phyloP scores from a whole-genome alignment of 2,329 filamentous ascomycete species.

The Penicillium sp. region DNA sequence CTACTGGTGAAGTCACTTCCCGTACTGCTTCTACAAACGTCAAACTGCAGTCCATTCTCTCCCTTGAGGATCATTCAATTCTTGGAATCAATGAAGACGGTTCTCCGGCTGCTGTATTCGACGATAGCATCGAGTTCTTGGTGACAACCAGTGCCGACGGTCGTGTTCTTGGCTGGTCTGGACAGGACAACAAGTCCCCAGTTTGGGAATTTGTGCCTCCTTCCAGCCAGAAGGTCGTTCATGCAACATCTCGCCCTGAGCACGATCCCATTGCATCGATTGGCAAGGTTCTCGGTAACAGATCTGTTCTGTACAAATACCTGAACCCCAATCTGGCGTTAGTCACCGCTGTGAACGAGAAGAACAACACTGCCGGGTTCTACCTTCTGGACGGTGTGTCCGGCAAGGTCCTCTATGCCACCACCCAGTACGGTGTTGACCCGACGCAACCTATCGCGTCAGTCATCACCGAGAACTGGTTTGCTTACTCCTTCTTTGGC shows the following conservation, averaged over 20 bases:
- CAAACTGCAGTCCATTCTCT: slow-evolving; percentile 33
- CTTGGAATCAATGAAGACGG: slow-evolving; percentile 40
- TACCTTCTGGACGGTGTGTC: slow-evolving; percentile 86
- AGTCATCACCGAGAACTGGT: slow-evolving; percentile 91
- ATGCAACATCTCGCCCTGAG: slow-evolving; percentile 65
- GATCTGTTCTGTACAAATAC: slow-evolving; percentile 96
- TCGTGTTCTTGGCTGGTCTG: slow-evolving; percentile 45
- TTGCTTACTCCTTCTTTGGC: slow-evolving; percentile 75
- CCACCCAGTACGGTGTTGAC: slow-evolving; percentile 72
- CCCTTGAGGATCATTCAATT: slow-evolving; percentile 29
- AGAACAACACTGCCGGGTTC: slow-evolving; percentile 59
- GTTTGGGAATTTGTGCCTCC: slow-evolving; percentile 74
- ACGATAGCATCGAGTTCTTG: slow-evolving; percentile 35
- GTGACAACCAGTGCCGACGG: slow-evolving; percentile 45
- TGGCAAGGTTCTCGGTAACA: slow-evolving; percentile 86
- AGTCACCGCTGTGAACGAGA: slow-evolving; percentile 66
- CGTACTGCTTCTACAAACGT: slow-evolving; percentile 22
- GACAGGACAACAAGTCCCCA: slow-evolving; percentile 40
- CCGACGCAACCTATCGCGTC: slow-evolving; percentile 71
- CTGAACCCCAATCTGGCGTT: slow-evolving; percentile 83
- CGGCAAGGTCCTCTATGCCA: slow-evolving; percentile 73
- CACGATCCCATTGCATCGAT: slow-evolving; percentile 93
- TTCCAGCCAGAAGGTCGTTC: slow-evolving; percentile 65
- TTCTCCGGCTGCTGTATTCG: slow-evolving; percentile 28
- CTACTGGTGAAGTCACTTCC: slow-evolving; percentile 44